Evolutionary conservation across 2,329 filamentous ascomycete genomes (phyloP).

Genomic region (Dactylellina parvicollis): DNA sequence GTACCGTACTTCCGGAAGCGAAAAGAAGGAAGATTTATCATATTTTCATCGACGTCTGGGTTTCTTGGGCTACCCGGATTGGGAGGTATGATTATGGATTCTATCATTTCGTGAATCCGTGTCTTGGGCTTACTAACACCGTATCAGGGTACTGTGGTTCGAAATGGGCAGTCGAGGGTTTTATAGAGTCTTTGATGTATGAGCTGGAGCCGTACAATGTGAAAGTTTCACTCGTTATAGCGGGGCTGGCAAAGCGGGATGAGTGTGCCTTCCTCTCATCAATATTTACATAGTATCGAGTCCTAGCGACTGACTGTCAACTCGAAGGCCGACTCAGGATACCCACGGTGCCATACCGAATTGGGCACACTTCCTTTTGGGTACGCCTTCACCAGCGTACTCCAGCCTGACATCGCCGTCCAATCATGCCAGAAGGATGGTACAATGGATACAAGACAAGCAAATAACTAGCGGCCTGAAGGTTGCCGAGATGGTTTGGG

Average conservation of each 20-base stretch:
- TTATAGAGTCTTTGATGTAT: conserved; percentile 96
- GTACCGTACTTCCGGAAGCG: conserved; percentile 86
- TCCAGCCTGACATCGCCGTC: conserved; percentile 80
- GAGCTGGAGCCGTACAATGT: conserved; percentile 92
- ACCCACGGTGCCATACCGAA: conserved; percentile 70
- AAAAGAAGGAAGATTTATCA: conserved; percentile 81
- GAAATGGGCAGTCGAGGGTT: conserved; percentile 94
- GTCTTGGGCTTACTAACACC: conserved; percentile 1
- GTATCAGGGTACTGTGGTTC: conserved; percentile 81
- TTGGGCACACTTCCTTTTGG: conserved; percentile 93
- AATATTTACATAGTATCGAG: conserved; percentile 55
- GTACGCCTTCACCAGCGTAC: conserved; percentile 84
- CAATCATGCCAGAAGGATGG: conserved; percentile 86
- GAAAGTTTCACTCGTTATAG: conserved; percentile 91
- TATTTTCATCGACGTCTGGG: conserved; percentile 92
- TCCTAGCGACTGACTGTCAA: conserved; percentile 33
- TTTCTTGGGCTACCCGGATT: conserved; percentile 92
- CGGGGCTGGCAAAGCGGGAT: conserved; percentile 85
- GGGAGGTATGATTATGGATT: conserved; percentile 66
- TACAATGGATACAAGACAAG: conserved; percentile 91
- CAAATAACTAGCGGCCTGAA: conserved; percentile 94
- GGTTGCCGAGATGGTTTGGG: conserved; percentile 90
- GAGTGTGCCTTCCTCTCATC: conserved; percentile 64
- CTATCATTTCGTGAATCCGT: neutral
- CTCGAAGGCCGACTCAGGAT: conserved; percentile 54